phyloP scores from a whole-genome alignment of 306 rosid species.

The Lupinus albus region DNA sequence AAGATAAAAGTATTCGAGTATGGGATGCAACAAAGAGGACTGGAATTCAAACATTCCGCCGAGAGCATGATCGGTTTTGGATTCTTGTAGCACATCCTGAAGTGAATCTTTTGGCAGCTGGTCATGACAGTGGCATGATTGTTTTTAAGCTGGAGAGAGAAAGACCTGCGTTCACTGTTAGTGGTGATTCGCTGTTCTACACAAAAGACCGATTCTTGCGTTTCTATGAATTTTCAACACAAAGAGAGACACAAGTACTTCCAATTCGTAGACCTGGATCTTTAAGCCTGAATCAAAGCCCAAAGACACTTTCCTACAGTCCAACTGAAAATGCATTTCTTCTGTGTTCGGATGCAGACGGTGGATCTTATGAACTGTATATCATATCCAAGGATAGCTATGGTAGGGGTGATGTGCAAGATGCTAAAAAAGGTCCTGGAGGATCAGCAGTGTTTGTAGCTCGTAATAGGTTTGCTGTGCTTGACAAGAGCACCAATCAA shows the following conservation, averaged over 20 bases:
- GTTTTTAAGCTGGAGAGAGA: constrained; percentile 96
- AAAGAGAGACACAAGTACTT: constrained; percentile 79
- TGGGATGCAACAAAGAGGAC: constrained; percentile 97
- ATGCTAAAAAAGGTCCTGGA: constrained; percentile 83
- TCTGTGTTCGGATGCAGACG: constrained; percentile 87
- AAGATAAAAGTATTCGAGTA: constrained; percentile 93
- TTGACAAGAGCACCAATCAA: constrained; percentile 80
- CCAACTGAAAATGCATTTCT: constrained; percentile 92
- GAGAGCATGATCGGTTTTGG: constrained; percentile 98
- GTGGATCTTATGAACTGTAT: constrained; percentile 88
- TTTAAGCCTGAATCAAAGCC: constrained; percentile 74
- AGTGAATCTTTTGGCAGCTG: constrained; percentile 95
- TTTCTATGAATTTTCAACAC: constrained; percentile 75
- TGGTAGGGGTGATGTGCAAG: constrained; percentile 79
- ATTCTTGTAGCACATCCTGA: constrained; percentile 96
- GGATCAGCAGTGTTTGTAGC: constrained; percentile 89
- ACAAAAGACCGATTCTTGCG: constrained; percentile 85
- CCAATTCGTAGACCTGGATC: constrained; percentile 91
- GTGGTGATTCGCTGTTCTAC: constrained; percentile 79
- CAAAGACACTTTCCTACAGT: constrained; percentile 84
- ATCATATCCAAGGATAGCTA: constrained; percentile 70
- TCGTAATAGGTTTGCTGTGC: constrained; percentile 92
- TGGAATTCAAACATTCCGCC: constrained; percentile 90
- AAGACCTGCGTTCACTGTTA: constrained; percentile 83
- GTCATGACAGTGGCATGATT: constrained; percentile 97